phyloP scores from a whole-genome alignment of 2,329 filamentous ascomycete genomes.

The Arthrobotrys musiformis region DNA sequence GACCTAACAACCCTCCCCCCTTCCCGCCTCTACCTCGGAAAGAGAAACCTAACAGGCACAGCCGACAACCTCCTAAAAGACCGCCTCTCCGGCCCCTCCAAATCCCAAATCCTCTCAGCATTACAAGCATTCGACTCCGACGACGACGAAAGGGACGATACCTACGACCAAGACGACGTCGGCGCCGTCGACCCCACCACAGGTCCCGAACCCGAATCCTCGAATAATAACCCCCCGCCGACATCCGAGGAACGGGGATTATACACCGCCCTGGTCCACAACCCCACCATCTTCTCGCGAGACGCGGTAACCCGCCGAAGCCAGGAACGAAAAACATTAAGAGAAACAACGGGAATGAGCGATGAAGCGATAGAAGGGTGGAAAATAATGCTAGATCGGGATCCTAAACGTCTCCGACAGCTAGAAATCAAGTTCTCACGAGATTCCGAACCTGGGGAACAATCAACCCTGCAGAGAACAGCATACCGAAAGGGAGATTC shows the following conservation, averaged over 20 bases:
- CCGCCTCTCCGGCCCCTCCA: conserved; percentile 70
- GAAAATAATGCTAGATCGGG: conserved; percentile 65
- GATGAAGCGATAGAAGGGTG: conserved; percentile 95
- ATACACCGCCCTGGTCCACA: conserved; percentile 76
- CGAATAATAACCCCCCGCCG: no score
- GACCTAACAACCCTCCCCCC: conserved; percentile 36
- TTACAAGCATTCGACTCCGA: conserved; percentile 90
- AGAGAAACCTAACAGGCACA: conserved; percentile 15
- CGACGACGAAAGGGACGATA: conserved; percentile 95
- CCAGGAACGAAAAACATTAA: conserved; percentile 71
- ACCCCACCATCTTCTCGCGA: conserved; percentile 75
- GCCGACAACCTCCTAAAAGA: conserved; percentile 40
- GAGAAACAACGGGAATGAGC: conserved; percentile 83
- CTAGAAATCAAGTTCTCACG: conserved; percentile 42
- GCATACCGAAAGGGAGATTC: conserved; percentile 40
- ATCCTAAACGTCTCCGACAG: conserved; percentile 38
- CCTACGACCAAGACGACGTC: conserved; percentile 90
- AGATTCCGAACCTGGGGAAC: background rate
- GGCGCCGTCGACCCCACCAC: conserved; percentile 79
- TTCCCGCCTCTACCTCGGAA: conserved; percentile 34
- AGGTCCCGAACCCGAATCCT: conserved; percentile 64
- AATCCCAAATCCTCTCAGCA: conserved; percentile 87
- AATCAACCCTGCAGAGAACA: conserved; percentile 14
- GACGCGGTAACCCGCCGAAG: conserved; percentile 76
- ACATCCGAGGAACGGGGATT: conserved; percentile 79